Evolutionary conservation across 192 early-diverging fungal genomes (phyloP), one percentile per base, ranked within the genome.

Genomic region (Backusella psychrophila): DNA sequence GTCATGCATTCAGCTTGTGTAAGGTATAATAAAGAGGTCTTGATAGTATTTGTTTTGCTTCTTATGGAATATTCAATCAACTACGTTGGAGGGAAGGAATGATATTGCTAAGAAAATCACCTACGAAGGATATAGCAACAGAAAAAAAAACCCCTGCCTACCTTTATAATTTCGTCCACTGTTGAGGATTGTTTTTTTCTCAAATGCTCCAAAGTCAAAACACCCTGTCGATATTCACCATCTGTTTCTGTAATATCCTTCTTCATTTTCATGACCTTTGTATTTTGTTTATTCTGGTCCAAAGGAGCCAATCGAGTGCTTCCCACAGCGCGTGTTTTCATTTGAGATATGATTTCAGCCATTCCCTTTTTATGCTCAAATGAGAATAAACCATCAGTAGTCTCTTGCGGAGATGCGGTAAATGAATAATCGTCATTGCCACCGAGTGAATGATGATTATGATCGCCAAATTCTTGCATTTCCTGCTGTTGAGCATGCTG

Each of bases 161-260:
- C 44, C 5, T 33, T 77, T 75, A 73, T 78, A 42, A 75, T 63
- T 35, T 73, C 72, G 4, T n/a, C 41, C 0, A 49, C 53, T 14
- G 73, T 72, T 4, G 39, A 39, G 0, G 52, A 29, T 29, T 81
- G 80, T 21, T 65, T 63, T 31, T 81, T 81, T 39, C 80, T 66
- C 34, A 70, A 71, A 5, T 17, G 23, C 19, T 81, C 80, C 53
- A 81, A 53, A 2, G 31, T 42, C 3, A 77, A 53, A 31, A 81
- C 69, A 71, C 76, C 80, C 12, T 75, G 59, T 66, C 80, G 69
- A 23, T 81, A 81, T 44, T 78, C 73, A 46, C n/a, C 69, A 83
- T 79, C 78, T 21, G 76, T 66, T 34, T 83, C 82, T 11, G 63
- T 56, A 23, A 83, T 80, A 44, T 83, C 82, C 44, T 83, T 83